These are phyloP conservation scores for Vigna trinervia DNA, from an alignment of 306 rosid genomes.

Conservation along the genomic window DNA sequence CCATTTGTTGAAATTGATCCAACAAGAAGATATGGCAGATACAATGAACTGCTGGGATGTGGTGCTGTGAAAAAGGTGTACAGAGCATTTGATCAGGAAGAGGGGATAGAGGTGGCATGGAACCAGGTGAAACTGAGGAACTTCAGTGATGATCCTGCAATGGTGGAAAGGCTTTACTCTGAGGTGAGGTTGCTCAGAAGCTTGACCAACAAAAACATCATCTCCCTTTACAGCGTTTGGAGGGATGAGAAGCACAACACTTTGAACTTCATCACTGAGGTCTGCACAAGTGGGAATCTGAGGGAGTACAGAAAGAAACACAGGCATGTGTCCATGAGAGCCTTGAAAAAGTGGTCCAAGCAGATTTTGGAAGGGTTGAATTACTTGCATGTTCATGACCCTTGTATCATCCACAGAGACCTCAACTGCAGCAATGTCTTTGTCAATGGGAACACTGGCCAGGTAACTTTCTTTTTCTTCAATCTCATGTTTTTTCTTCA, in stretches of 20 bases:
- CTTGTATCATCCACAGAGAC: conserved; percentile 90
- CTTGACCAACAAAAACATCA: conserved; percentile 65
- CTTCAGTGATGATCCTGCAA: conserved; percentile 68
- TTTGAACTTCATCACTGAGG: conserved; percentile 85
- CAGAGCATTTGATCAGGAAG: conserved; percentile 84
- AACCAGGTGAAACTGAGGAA: conserved; percentile 82
- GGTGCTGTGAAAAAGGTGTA: conserved; percentile 88
- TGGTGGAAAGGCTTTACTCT: conserved; percentile 76
- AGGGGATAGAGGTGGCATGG: conserved; percentile 93
- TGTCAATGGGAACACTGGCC: conserved; percentile 86
- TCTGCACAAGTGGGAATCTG: conserved; percentile 82
- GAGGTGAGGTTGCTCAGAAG: conserved; percentile 76
- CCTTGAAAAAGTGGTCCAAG: conserved; percentile 84
- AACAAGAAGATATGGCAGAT: conserved; percentile 72
- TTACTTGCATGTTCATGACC: conserved; percentile 77
- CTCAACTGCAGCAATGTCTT: conserved; percentile 92
- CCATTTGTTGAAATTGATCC: conserved; percentile 73
- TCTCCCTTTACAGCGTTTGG: conserved; percentile 68
- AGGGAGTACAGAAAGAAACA: conserved; percentile 85
- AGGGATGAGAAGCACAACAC: conserved; percentile 57
- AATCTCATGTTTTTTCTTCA: background rate
- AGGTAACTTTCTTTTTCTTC: conserved; percentile 49
- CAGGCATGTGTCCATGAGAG: conserved; percentile 73
- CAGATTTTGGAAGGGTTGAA: conserved; percentile 79
- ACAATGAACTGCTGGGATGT: conserved; percentile 63